Base-by-base conservation (phyloP, 345 rosid genomes). In the Dipteronia dyeriana region DNA sequence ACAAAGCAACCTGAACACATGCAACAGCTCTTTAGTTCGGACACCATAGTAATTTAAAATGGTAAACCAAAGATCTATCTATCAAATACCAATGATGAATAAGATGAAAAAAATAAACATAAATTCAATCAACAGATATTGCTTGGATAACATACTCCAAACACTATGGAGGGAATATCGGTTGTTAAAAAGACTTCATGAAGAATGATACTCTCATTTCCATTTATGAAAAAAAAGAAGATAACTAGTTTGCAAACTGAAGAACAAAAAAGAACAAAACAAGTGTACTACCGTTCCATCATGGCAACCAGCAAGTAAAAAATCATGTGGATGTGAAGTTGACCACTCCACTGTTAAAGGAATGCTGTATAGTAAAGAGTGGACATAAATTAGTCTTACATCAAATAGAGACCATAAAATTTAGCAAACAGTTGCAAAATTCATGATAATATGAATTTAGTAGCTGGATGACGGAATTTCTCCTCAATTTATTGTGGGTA, bases 321-420 rank as follows among this genome's bases (percentile, higher is more conserved):
- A 88, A 79, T 96, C 93, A 74, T 90, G 88, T 60, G 87, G 89
- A 25, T 77, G 80, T 61, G 80, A 77, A 75, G 88, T 78, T 66
- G 97, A 95, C 99, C 99, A 93, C 85, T 95, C 97, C 79, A 93
- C 84, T 64, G 96, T 89, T 84, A 92, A 83, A 70, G 98, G 97
- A 64, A 93, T 87, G 88, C 98, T 93, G 90, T 78, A 78, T 14
- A 51, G 63, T n/a, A 59, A n/a, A 77, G 38, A 79, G 66, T 38
- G 70, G 34, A 64, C 73, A 38, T 70, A 76, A 34, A 76, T 84
- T 73, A 88, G 78, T n/a, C 70, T 65, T 23, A 45, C 26, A 76
- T 60, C 59, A 13, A 16, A 64, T 25, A 71, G 66, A 49, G 72
- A 38, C 26, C 63, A 69, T 59, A 20, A 13, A 64, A 49, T 3